Evolutionary conservation across 2,329 filamentous ascomycete species (phyloP).

Genomic region (Aspergillus thermomutatus): DNA sequence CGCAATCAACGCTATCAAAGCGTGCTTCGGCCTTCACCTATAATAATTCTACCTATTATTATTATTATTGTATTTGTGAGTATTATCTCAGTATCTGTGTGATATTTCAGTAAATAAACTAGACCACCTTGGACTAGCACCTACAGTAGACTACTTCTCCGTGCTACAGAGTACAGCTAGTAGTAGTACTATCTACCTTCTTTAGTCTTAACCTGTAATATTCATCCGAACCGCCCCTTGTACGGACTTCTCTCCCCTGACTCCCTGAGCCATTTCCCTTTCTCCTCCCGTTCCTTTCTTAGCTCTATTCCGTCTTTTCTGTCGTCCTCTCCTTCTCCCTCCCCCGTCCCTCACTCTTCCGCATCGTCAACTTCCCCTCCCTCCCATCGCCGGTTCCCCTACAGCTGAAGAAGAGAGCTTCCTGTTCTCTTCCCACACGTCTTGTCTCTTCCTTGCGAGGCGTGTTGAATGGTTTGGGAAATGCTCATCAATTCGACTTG

Average conservation of each 20-base stretch:
- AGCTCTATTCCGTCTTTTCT: conserved; percentile 40
- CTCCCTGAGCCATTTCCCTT: conserved; percentile 9
- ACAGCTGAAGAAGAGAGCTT: conserved; percentile 10
- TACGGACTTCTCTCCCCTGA: conserved; percentile 9
- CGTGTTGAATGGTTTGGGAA: conserved; percentile 26
- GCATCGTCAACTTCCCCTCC: conserved; percentile 13
- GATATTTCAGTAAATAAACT: not conserved
- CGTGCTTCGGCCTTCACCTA: not conserved
- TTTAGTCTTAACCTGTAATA: conserved; percentile 6
- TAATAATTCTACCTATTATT: not conserved
- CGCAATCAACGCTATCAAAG: not conserved
- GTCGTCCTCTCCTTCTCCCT: conserved; percentile 51
- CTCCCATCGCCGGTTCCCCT: conserved; percentile 1
- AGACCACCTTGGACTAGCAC: conserved; percentile 10
- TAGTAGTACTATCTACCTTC: not conserved
- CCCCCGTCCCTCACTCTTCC: conserved; percentile 54
- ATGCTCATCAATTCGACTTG: conserved; percentile 41
- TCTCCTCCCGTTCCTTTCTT: conserved; percentile 6
- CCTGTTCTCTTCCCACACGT: conserved; percentile 12
- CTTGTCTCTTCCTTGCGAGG: conserved; percentile 15
- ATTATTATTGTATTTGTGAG: too few relatives aligned
- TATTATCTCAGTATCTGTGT: too few relatives aligned
- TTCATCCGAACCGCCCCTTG: conserved; percentile 13
- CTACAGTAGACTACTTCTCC: conserved; percentile 1
- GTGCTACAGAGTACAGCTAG: not conserved